Evolutionary conservation across 805 yeast species (phyloP).

Genomic region (Blastobotrys terrestris): DNA sequence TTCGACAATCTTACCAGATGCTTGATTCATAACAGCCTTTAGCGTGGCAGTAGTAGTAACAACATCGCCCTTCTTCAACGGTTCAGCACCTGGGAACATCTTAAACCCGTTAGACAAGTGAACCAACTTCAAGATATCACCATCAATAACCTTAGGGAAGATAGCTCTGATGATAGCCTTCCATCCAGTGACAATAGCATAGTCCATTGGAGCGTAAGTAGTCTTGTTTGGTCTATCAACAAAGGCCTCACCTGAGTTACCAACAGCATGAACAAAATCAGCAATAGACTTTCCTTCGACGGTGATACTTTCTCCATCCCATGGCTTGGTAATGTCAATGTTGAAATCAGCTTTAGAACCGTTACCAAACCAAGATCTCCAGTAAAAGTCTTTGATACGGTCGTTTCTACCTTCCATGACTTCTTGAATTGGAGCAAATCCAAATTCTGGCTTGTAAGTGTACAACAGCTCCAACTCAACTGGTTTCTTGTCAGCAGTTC

Average conservation of each 20-base stretch:
- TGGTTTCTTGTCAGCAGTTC: constrained; percentile 72
- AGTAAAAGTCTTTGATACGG: constrained; percentile 92
- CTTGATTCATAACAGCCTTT: constrained; percentile 82
- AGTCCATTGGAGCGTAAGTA: constrained; percentile 96
- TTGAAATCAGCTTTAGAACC: constrained; percentile 44
- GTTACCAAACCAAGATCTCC: constrained; percentile 92
- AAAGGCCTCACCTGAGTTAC: constrained; percentile 94
- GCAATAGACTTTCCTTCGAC: constrained; percentile 74
- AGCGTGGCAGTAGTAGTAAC: constrained; percentile 80
- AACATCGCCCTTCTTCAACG: constrained; percentile 80
- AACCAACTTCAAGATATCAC: constrained; percentile 88
- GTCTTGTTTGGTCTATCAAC: constrained; percentile 73
- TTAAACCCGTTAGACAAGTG: constrained; percentile 92
- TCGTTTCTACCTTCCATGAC: constrained; percentile 84
- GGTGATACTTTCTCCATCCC: constrained; percentile 61
- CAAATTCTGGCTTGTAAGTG: constrained; percentile 74
- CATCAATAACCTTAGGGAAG: constrained; percentile 94
- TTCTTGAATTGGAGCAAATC: constrained; percentile 94
- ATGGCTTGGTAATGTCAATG: constrained; percentile 58
- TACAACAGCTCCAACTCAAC: constrained; percentile 73
- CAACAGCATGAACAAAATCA: constrained; percentile 94
- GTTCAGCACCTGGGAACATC: constrained; percentile 87
- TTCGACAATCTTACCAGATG: constrained; percentile 92
- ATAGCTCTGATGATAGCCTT: constrained; percentile 96
- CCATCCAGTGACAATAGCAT: constrained; percentile 98